phyloP scores from a whole-genome alignment of 768 basidiomycete genomes.

The Kwoniella dejecticola region DNA sequence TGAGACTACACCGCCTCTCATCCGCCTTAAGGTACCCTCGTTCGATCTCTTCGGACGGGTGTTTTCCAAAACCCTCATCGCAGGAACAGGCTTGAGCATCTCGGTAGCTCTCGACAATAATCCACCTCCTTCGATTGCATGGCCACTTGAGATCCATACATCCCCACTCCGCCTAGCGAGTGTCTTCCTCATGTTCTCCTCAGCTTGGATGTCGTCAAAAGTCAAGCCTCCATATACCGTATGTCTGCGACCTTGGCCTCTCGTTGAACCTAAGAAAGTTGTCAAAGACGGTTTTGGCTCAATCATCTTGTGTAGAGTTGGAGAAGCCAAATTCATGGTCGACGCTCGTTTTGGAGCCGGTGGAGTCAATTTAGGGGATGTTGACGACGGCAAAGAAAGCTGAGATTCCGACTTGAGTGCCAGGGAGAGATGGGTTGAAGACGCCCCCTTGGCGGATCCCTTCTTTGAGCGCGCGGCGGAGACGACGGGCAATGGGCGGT shows the following conservation, averaged over 20 bases:
- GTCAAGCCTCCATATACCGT: slow-evolving; percentile 36
- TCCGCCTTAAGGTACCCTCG: neutral
- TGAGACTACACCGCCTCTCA: slow-evolving; percentile 37
- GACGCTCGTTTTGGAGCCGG: slow-evolving; percentile 25
- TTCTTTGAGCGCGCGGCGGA: slow-evolving; percentile 13
- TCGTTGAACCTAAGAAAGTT: slow-evolving; percentile 23
- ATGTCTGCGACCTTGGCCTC: slow-evolving; percentile 23
- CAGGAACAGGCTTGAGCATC: slow-evolving; percentile 47
- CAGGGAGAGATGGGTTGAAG: slow-evolving; percentile 38
- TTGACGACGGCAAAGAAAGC: slow-evolving; percentile 38
- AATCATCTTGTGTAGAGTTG: slow-evolving; percentile 27
- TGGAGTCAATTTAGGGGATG: slow-evolving; percentile 46
- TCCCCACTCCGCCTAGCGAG: slow-evolving; percentile 40
- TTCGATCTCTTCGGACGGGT: neutral
- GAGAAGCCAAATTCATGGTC: slow-evolving; percentile 8
- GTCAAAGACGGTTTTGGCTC: slow-evolving; percentile 43
- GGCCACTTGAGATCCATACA: slow-evolving; percentile 45
- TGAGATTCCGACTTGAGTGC: slow-evolving; percentile 40
- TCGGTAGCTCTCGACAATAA: slow-evolving; percentile 35
- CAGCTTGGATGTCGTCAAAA: slow-evolving; percentile 24
- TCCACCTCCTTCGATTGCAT: slow-evolving; percentile 35
- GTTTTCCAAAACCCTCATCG: slow-evolving; percentile 37
- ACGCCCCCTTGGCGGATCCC: slow-evolving; percentile 19
- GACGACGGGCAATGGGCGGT: slow-evolving; percentile 15
- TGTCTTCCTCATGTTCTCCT: slow-evolving; percentile 28